Evolutionary conservation across 208 protist species (phyloP).

Genomic region (Wallacemonas collosoma): DNA sequence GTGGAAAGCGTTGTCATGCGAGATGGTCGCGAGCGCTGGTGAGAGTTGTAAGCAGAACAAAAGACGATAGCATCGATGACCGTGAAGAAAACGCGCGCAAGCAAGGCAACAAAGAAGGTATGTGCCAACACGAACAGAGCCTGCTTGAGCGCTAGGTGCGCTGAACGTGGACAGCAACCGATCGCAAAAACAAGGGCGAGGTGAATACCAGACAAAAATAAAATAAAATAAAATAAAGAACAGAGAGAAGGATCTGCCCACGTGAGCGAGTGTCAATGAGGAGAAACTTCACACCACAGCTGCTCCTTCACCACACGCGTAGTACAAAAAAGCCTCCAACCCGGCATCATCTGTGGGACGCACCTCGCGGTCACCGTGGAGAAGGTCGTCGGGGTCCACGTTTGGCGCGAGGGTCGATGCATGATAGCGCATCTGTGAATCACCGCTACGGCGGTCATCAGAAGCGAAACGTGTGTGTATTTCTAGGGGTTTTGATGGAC

Average conservation of each 20-base stretch:
- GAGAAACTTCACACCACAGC: slow-evolving; percentile 16
- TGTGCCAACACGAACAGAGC: too few relatives aligned
- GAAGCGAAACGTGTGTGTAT: too few relatives aligned
- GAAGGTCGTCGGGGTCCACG: background rate
- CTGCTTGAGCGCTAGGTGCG: too few relatives aligned
- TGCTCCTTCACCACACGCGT: slow-evolving; percentile 35
- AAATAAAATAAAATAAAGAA: slow-evolving; percentile 6
- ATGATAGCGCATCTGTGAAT: background rate
- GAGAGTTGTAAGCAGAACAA: too few relatives aligned
- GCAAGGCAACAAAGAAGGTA: too few relatives aligned
- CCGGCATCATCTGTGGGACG: background rate
- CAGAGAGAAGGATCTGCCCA: background rate
- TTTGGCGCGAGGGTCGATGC: background rate
- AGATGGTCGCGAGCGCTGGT: too few relatives aligned
- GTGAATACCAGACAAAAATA: background rate
- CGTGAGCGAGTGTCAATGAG: background rate
- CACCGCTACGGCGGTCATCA: too few relatives aligned
- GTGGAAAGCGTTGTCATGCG: too few relatives aligned
- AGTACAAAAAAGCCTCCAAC: slow-evolving; percentile 31
- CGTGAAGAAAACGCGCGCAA: background rate
- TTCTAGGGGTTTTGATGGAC: too few relatives aligned
- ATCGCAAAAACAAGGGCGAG: too few relatives aligned
- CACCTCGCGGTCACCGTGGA: background rate
- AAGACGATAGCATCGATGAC: background rate
- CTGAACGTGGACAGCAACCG: too few relatives aligned